phyloP scores from a whole-genome alignment of 2,329 filamentous ascomycete species.

The Colletotrichum noveboracense region DNA sequence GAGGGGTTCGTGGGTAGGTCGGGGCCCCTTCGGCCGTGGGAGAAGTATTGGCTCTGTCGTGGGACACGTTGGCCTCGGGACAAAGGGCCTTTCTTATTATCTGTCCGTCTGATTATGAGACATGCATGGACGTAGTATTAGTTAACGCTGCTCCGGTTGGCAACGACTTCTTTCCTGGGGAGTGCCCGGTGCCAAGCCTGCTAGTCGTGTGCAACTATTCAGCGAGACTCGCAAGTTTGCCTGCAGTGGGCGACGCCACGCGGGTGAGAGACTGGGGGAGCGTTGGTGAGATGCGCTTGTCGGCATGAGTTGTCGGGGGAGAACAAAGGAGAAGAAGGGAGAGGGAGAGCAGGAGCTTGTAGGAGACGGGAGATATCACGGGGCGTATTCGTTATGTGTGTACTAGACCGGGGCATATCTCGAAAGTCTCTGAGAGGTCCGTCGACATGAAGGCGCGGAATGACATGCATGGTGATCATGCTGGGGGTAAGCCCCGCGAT shows the following conservation, averaged over 20 bases:
- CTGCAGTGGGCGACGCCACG: constrained; percentile 9
- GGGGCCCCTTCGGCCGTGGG: neutral
- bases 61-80: neutral
- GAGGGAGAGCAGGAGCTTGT: neutral
- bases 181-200: neutral
- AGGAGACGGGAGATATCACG: neutral
- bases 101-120: neutral
- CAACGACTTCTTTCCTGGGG: neutral
- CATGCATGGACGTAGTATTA: neutral
- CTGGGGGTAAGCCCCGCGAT: neutral
- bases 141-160: neutral
- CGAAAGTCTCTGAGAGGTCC: neutral
- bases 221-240: constrained; percentile 6
- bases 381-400: neutral
- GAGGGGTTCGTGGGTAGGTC: neutral
- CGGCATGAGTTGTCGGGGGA: neutral
- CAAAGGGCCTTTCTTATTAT: neutral
- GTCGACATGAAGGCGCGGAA: neutral
- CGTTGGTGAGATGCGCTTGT: neutral
- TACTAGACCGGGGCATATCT: neutral
- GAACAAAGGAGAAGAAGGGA: neutral
- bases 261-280: neutral
- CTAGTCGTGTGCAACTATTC: neutral
- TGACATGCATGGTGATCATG: constrained; percentile 8
- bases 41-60: neutral